phyloP scores from a whole-genome alignment of 2,329 filamentous ascomycete genomes.

The Lasiodiplodia citricola region DNA sequence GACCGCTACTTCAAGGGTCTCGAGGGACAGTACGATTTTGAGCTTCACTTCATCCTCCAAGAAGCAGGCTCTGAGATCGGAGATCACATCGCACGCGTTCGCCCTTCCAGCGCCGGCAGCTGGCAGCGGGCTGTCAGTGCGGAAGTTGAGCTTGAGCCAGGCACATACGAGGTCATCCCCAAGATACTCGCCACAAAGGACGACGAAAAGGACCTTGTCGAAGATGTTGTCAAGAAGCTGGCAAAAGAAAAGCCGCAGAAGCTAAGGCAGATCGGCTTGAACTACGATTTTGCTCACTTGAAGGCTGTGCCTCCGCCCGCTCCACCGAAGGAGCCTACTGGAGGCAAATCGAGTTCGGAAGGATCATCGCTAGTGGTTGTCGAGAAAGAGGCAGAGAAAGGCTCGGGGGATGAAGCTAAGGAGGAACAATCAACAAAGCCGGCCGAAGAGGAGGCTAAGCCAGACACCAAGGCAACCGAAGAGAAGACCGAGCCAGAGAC shows the following conservation, averaged over 20 bases:
- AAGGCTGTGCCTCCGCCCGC: slow-evolving; percentile 56
- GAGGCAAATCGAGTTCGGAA: slow-evolving; percentile 36
- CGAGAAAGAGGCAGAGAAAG: background rate
- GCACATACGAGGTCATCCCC: slow-evolving; percentile 76
- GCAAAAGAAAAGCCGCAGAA: slow-evolving; percentile 72
- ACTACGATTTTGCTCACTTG: slow-evolving; percentile 73
- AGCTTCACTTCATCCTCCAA: slow-evolving; percentile 64
- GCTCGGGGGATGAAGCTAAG: background rate
- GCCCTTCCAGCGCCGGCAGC: slow-evolving; percentile 35
- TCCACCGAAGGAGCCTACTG: slow-evolving; percentile 57
- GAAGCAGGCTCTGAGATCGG: slow-evolving; percentile 60
- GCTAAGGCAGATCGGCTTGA: slow-evolving; percentile 70
- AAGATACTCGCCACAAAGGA: slow-evolving; percentile 72
- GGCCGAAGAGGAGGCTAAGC: background rate
- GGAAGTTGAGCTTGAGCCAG: slow-evolving; percentile 75
- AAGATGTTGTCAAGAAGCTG: slow-evolving; percentile 70
- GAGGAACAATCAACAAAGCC: background rate
- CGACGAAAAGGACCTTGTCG: slow-evolving; percentile 59
- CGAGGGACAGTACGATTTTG: slow-evolving; percentile 62
- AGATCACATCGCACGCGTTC: slow-evolving; percentile 60
- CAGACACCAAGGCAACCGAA: background rate
- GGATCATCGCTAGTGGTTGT: background rate
- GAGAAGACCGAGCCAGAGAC: background rate
- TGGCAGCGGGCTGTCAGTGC: slow-evolving; percentile 79
- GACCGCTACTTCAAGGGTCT: slow-evolving; percentile 48